Evolutionary conservation across 768 basidiomycete species (phyloP).

Genomic region (Panaeolus cyanescens): DNA sequence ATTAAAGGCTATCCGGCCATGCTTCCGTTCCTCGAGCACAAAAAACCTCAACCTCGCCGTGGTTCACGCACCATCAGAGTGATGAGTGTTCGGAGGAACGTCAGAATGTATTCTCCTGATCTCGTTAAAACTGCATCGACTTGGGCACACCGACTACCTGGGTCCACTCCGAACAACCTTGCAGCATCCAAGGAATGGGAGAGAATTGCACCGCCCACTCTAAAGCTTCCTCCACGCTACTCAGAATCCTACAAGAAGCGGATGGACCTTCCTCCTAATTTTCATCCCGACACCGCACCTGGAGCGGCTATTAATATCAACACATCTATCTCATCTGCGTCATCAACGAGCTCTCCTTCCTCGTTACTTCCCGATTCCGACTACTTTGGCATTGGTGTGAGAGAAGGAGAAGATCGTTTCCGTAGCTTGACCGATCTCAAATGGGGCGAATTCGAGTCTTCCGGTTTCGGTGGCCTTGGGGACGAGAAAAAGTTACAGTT

Average conservation of each 20-base stretch:
- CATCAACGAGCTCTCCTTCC: conserved; percentile 24
- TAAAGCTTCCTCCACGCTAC: conserved; percentile 67
- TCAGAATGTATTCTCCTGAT: conserved; percentile 86
- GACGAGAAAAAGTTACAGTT: conserved; percentile 83
- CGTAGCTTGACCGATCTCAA: conserved; percentile 81
- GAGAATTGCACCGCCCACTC: conserved; percentile 61
- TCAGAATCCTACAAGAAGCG: conserved; percentile 77
- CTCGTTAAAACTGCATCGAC: conserved; percentile 65
- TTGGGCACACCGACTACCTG: conserved; percentile 41
- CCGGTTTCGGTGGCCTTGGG: conserved; percentile 69
- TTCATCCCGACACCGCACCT: conserved; percentile 54
- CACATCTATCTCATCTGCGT: conserved; percentile 41
- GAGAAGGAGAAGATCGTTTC: conserved; percentile 69
- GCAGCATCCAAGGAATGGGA: conserved; percentile 76
- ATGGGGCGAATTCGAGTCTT: conserved; percentile 90
- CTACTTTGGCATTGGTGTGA: conserved; percentile 37
- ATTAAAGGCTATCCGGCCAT: conserved; percentile 86
- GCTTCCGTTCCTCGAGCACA: conserved; percentile 60
- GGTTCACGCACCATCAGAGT: conserved; percentile 81
- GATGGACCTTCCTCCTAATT: conserved; percentile 65
- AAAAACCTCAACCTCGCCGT: conserved; percentile 65
- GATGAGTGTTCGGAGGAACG: conserved; percentile 75
- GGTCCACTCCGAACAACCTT: conserved; percentile 41
- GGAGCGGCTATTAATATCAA: conserved; percentile 29
- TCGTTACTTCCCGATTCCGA: conserved; percentile 31